Evolutionary conservation across 2,329 filamentous ascomycete species (phyloP).

Genomic region (Helotiales sp.): DNA sequence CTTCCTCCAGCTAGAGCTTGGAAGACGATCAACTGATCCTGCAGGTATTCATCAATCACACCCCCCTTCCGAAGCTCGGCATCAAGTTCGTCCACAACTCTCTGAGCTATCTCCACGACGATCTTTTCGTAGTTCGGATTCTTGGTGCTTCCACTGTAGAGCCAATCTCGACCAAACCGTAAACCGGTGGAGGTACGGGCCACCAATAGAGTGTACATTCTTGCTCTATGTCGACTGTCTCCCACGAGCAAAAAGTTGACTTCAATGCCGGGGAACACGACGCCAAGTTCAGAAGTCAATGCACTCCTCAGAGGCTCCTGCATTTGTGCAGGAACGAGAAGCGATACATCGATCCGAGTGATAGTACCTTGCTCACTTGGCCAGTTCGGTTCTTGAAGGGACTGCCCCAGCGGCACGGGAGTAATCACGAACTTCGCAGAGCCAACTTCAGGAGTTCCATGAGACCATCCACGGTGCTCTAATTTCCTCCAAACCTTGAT

Average conservation of each 20-base stretch:
- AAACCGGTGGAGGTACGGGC: conserved; percentile 53
- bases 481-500: conserved; percentile 54
- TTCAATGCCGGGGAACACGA: conserved; percentile 51
- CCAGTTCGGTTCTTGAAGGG: conserved; percentile 45
- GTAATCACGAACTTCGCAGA: conserved; percentile 52
- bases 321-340: conserved; percentile 54
- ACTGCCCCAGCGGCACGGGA: conserved; percentile 47
- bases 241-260: conserved; percentile 53
- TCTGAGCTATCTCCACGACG: conserved; percentile 49
- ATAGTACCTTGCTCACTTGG: conserved; percentile 44
- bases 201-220: conserved; percentile 63
- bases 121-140: conserved; percentile 35
- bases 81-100: conserved; percentile 53
- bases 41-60: conserved; percentile 60
- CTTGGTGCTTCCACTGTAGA: conserved; percentile 47
- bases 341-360: conserved; percentile 54
- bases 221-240: conserved; percentile 55
- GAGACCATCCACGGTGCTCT: conserved; percentile 55
- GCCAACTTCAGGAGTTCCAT: conserved; percentile 35
- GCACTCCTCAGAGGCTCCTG: conserved; percentile 49
- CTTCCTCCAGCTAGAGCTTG: conserved; percentile 60
- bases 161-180: conserved; percentile 56
- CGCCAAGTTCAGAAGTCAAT: conserved; percentile 48
- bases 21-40: conserved; percentile 66
- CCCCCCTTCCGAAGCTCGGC: conserved; percentile 52